Base-by-base conservation (phyloP, 192 early-diverging fungal species). In the Chytriomyces hyalinus region DNA sequence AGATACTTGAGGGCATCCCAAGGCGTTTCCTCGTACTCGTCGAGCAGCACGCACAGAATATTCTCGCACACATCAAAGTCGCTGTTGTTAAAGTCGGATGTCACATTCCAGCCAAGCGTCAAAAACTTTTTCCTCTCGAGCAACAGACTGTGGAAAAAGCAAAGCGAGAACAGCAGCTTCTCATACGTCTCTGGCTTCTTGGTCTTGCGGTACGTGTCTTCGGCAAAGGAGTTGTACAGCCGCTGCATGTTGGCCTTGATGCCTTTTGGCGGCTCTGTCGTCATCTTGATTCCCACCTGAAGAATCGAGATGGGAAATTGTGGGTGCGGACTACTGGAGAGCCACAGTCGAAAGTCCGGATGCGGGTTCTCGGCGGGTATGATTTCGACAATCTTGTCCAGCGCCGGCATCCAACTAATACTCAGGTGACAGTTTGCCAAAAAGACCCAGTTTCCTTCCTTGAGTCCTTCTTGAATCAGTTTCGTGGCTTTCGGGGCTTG, bases 1-100 rank as follows among this genome's bases (percentile, higher is more conserved):
- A 90, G 78, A 70, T 90, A 90, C 71, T 87, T 90, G 9, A 90
- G 68, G 4, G 89, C 89, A 77, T 90, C 89, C 89, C 89, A 90
- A 6, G 89, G 89, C 6, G 81, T 88, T 36, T 89, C 82, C 6
- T 51, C 57, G 67, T 90, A 90, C 53, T 90, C 89, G 61, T 90
- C 88, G 24, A 90, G 70, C 46, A 90, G 71, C 7, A 88, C 88
- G 6, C 82, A 84, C 72, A 86, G 71, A 60, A 89, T 78, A 64
- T 87, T 87, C 70, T 89, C 85, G 75, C 86, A 90, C 48, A 90
- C 83, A 49, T 90, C 89, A 84, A 90, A 90, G 70, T 90, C 89
- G 5, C 86, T 89, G 71, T 90, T 90, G 75, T 89, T 90, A 81
- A 90, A 90, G 64, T 90, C 88, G 26, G 77, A 89, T 13, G 80